Conservation (phyloP, 495 filamentous ascomycete genomes). For the Xylaria nigripes region DNA sequence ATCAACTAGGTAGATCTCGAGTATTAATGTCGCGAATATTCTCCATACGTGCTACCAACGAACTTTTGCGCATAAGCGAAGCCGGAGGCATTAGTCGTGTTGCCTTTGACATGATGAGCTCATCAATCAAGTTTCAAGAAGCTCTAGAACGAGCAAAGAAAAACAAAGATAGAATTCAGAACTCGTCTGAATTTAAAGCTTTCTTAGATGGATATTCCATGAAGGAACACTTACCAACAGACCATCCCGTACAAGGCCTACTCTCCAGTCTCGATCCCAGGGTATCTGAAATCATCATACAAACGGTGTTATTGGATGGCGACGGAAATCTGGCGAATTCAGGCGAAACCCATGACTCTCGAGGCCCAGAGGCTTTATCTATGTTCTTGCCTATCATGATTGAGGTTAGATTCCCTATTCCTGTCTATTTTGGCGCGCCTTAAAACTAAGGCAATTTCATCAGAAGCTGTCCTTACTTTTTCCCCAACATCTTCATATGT, state of each 20-base stretch:
- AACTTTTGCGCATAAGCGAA: constrained; percentile 10
- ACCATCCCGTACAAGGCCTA: constrained; percentile 14
- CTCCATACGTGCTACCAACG: constrained; percentile 21
- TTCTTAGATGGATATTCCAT: constrained; percentile 16
- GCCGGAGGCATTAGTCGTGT: constrained; percentile 20
- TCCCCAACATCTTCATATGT: not conserved
- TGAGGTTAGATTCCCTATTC: constrained; percentile 1
- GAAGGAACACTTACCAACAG: constrained; percentile 14
- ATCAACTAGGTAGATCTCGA: constrained; percentile 2
- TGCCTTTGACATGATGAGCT: constrained; percentile 16
- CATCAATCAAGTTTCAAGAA: constrained; percentile 2
- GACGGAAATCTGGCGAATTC: not conserved
- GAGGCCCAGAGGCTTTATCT: constrained; percentile 22
- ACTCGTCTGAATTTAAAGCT: constrained; percentile 10
- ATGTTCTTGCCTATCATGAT: constrained; percentile 23
- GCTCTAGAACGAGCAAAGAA: constrained; percentile 13
- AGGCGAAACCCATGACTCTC: constrained; percentile 1
- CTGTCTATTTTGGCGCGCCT: not conserved
- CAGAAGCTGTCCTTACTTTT: not conserved
- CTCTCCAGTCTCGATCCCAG: constrained; percentile 22
- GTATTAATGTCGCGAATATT: constrained; percentile 13
- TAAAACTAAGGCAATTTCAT: not conserved
- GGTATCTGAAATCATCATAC: constrained; percentile 24
- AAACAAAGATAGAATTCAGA: constrained; percentile 1
- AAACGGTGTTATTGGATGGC: constrained; percentile 16